phyloP scores from a whole-genome alignment of 192 early-diverging fungal genomes.

The Linnemannia exigua region DNA sequence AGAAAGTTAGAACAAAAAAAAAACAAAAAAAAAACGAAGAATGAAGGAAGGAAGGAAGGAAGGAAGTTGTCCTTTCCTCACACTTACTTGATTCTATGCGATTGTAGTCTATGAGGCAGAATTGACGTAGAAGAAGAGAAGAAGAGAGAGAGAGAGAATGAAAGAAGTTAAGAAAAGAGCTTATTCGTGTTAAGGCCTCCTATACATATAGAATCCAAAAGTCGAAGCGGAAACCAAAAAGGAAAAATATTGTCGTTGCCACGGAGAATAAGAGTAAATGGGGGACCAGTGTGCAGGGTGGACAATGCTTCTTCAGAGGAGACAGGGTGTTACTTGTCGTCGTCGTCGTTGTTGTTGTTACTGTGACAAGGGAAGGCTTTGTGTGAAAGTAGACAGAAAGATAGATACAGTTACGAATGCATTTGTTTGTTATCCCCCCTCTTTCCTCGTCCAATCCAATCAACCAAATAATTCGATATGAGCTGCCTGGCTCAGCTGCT shows the following conservation, averaged over 20 bases:
- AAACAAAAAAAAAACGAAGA: too few relatives aligned
- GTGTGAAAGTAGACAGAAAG: not conserved
- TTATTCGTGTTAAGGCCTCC: not conserved
- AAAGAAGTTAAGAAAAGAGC: not conserved
- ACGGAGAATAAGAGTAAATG: too few relatives aligned
- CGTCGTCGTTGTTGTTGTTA: not conserved
- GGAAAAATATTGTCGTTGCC: not conserved
- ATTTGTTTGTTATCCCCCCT: not conserved
- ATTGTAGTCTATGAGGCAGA: too few relatives aligned
- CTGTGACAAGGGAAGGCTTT: not conserved
- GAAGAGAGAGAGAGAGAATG: not conserved
- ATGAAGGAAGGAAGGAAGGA: too few relatives aligned
- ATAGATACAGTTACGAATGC: not conserved
- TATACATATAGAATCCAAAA: not conserved
- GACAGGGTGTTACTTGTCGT: too few relatives aligned
- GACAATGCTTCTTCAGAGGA: not conserved
- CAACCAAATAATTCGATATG: too few relatives aligned
- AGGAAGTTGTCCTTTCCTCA: too few relatives aligned
- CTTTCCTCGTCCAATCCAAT: not conserved
- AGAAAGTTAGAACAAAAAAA: too few relatives aligned
- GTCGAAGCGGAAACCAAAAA: not conserved
- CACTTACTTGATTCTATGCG: too few relatives aligned
- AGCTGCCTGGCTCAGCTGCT: too few relatives aligned
- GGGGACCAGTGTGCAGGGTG: not conserved
- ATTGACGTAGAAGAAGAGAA: too few relatives aligned